Conservation (phyloP, 225 moss, liverwort and hornwort species). For the Pseudisothecium myosuroides region DNA sequence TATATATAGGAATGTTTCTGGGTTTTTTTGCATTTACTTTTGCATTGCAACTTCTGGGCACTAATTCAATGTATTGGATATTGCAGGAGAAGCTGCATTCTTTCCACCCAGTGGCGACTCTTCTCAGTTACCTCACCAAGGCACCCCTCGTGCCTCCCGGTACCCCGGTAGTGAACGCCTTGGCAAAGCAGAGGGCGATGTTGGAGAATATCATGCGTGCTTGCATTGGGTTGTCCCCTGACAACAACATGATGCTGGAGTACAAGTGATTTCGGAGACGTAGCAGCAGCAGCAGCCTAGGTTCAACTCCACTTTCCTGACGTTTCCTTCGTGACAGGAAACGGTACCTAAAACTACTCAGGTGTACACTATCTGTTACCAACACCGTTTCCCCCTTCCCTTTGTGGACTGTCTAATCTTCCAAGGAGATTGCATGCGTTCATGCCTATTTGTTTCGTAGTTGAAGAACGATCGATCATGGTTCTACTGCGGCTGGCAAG, state of each 20-base stretch:
- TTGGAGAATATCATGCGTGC: constrained; percentile 97
- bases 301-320: background rate
- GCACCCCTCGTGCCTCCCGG: constrained; percentile 85
- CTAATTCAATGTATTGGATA: background rate
- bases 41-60: background rate
- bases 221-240: constrained; percentile 84
- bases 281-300: background rate
- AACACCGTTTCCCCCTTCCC: background rate
- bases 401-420: background rate
- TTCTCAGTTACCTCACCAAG: constrained; percentile 87
- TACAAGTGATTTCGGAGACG: constrained; percentile 41
- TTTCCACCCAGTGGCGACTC: constrained; percentile 81
- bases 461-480: background rate
- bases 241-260: constrained; percentile 98
- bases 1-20: background rate
- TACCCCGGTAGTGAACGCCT: constrained; percentile 87
- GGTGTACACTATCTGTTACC: constrained; percentile 1
- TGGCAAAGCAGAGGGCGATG: constrained; percentile 98
- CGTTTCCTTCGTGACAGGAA: background rate
- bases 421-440: background rate
- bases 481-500: background rate
- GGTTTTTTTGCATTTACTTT: background rate
- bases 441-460: background rate
- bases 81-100: constrained; percentile 75
- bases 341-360: background rate